phyloP scores from a whole-genome alignment of 2,329 filamentous ascomycete genomes.

The Fusarium sp. region DNA sequence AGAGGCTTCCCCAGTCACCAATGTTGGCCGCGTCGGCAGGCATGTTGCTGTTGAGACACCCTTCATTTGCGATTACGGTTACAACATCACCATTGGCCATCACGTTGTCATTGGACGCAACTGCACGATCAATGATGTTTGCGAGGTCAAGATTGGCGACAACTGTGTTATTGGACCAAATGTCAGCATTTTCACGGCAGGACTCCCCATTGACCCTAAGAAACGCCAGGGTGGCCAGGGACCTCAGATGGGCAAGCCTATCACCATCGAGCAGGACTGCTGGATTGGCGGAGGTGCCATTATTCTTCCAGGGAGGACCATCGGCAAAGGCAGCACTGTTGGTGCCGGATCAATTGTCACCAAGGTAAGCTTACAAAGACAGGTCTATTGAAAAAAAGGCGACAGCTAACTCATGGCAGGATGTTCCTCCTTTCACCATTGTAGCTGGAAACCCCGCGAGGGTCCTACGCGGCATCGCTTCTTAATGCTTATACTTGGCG shows the following conservation, averaged over 20 bases:
- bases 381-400: neutral
- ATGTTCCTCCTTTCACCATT: constrained; percentile 75
- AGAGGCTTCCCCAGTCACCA: constrained; percentile 61
- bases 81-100: constrained; percentile 89
- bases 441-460: constrained; percentile 76
- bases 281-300: constrained; percentile 83
- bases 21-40: constrained; percentile 74
- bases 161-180: constrained; percentile 82
- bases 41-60: constrained; percentile 85
- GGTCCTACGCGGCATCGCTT: constrained; percentile 57
- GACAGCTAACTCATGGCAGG: constrained; percentile 49
- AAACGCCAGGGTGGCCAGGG: constrained; percentile 79
- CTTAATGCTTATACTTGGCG: constrained; percentile 37
- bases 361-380: constrained; percentile 61
- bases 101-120: constrained; percentile 85
- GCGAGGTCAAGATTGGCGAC: constrained; percentile 82
- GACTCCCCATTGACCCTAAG: constrained; percentile 77
- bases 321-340: constrained; percentile 82
- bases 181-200: constrained; percentile 85
- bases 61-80: constrained; percentile 94
- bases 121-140: constrained; percentile 89
- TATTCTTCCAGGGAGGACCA: constrained; percentile 81
- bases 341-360: constrained; percentile 89
- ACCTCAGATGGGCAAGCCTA: constrained; percentile 73
- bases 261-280: constrained; percentile 86